Conservation (phyloP, 2,329 filamentous ascomycete genomes). For the Microdochium bolleyi region DNA sequence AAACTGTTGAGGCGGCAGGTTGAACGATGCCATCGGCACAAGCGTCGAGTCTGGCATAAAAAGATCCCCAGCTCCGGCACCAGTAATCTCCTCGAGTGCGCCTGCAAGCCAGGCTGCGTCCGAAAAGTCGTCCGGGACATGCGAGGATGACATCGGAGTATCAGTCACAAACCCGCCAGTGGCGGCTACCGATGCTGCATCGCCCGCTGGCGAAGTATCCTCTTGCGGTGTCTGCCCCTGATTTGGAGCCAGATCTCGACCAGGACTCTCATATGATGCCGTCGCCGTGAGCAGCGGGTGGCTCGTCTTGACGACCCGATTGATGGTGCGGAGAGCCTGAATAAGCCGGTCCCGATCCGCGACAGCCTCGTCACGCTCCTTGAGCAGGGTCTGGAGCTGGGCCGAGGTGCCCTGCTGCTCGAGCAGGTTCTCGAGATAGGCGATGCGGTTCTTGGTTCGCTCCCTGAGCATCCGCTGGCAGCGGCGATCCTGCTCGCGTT, state of each 20-base stretch:
- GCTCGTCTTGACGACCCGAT: neutral
- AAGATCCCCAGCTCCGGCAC: neutral
- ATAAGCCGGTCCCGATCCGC: neutral
- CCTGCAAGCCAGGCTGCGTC: neutral
- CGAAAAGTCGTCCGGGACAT: neutral
- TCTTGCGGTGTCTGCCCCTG: neutral
- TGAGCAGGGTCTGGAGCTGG: neutral
- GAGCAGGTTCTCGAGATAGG: slow-evolving; percentile 1
- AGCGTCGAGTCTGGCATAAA: no score
- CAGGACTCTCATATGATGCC: neutral
- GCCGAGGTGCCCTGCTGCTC: neutral
- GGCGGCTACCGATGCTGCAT: neutral
- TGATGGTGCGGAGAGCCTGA: slow-evolving; percentile 2
- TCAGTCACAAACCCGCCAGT: neutral
- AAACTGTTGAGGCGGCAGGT: no score
- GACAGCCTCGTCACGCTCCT: neutral
- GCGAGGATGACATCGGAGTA: neutral
- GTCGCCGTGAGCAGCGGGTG: neutral
- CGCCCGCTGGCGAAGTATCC: neutral
- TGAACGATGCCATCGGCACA: no score
- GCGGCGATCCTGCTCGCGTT: neutral
- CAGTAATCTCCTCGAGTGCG: neutral
- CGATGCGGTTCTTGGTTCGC: slow-evolving; percentile 1
- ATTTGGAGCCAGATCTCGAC: neutral
- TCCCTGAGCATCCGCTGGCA: neutral